Conservation (phyloP, 768 basidiomycete genomes). For the Filobasidium floriforme region DNA sequence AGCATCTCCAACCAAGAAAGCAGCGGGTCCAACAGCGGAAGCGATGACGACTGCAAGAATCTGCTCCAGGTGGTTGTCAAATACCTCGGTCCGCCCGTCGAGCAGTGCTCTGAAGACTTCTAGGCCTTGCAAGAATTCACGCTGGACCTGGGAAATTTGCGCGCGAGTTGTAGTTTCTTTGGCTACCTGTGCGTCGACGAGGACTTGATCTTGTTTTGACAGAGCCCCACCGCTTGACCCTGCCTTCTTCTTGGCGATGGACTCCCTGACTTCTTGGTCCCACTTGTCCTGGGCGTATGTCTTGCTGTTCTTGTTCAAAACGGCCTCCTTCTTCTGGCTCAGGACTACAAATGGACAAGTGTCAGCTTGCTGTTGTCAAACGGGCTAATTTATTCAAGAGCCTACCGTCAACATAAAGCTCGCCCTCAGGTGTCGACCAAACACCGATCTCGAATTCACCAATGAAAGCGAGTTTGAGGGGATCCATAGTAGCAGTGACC, state of each 20-base stretch:
- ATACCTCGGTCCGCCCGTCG: conserved; percentile 50
- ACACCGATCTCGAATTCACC: conserved; percentile 69
- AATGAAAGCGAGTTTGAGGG: conserved; percentile 55
- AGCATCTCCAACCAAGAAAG: conserved; percentile 55
- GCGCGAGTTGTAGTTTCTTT: conserved; percentile 67
- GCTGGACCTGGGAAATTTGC: conserved; percentile 55
- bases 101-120: conserved; percentile 62
- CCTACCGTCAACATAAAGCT: conserved; percentile 64
- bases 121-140: conserved; percentile 59
- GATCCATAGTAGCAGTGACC: conserved; percentile 59
- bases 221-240: conserved; percentile 50
- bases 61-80: conserved; percentile 55
- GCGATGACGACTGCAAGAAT: conserved; percentile 59
- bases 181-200: conserved; percentile 73
- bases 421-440: conserved; percentile 79
- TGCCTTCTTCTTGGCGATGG: conserved; percentile 72
- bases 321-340: conserved; percentile 52
- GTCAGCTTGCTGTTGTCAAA: not conserved
- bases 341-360: conserved; percentile 38
- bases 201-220: conserved; percentile 74
- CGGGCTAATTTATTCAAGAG: not conserved
- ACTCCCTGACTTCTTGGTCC: conserved; percentile 87
- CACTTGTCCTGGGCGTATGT: conserved; percentile 83
- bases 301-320: conserved; percentile 64
- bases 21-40: conserved; percentile 58